Evolutionary conservation across 768 basidiomycete species (phyloP).

Genomic region (Cystobasidium onofrii): DNA sequence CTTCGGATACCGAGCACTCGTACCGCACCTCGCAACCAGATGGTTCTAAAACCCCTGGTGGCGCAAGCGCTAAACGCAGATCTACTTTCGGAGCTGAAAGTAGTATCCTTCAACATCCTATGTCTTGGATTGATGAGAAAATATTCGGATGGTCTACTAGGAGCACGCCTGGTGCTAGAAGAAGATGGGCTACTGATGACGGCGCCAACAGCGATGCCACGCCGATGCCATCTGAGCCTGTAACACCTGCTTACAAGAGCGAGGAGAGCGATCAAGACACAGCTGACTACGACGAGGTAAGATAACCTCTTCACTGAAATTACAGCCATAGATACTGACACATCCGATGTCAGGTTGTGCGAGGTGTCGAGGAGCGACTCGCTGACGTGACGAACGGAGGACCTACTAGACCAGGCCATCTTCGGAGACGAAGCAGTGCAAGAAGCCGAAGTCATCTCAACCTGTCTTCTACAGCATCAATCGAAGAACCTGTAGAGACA

Average conservation of each 20-base stretch:
- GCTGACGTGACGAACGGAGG: neutral
- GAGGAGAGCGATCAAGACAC: slow-evolving; percentile 24
- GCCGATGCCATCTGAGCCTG: slow-evolving; percentile 5
- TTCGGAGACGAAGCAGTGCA: neutral
- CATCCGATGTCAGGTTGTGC: neutral
- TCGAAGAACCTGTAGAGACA: neutral
- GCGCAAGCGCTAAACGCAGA: neutral
- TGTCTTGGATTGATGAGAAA: slow-evolving; percentile 22
- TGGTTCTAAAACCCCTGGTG: neutral
- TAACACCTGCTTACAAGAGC: slow-evolving; percentile 18
- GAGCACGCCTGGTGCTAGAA: neutral
- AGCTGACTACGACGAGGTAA: slow-evolving; percentile 28
- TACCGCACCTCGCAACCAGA: neutral
- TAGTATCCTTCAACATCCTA: slow-evolving; percentile 13
- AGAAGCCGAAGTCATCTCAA: neutral
- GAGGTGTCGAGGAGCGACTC: slow-evolving; percentile 22
- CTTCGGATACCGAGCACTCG: neutral
- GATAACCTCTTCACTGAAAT: neutral
- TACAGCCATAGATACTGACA: neutral
- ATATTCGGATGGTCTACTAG: slow-evolving; percentile 26
- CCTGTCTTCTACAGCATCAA: neutral
- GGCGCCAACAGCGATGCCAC: neutral
- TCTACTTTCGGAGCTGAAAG: slow-evolving; percentile 14
- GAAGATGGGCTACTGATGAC: neutral
- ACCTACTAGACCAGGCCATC: too few species aligned